These are phyloP conservation scores for Dendrostoma leiphaemia DNA, from an alignment of 2,329 filamentous ascomycete genomes.

Conservation along the genomic window DNA sequence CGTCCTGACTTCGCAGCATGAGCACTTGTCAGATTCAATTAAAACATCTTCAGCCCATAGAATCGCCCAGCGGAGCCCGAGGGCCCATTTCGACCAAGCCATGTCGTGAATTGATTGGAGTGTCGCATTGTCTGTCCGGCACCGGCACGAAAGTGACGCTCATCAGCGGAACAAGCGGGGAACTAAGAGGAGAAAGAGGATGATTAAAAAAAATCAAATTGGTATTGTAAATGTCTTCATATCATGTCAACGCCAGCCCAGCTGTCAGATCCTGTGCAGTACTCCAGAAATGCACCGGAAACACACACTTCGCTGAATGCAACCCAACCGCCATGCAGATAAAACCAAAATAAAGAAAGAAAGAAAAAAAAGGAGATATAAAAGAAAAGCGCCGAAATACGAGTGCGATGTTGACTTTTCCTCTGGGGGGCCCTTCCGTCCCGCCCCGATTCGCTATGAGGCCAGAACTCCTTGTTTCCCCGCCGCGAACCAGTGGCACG, in stretches of 20 bases:
- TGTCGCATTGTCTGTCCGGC: too few relatives aligned
- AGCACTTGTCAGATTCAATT: background rate
- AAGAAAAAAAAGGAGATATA: background rate
- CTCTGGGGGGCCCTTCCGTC: background rate
- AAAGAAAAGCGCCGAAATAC: background rate
- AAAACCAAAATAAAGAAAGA: background rate
- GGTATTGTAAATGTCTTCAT: background rate
- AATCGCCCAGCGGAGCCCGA: too few relatives aligned
- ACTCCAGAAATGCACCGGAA: too few relatives aligned
- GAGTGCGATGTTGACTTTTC: too few relatives aligned
- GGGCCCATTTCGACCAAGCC: too few relatives aligned
- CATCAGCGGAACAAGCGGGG: too few relatives aligned
- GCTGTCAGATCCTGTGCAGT: background rate
- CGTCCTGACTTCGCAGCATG: background rate
- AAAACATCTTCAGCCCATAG: background rate
- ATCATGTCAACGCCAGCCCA: background rate
- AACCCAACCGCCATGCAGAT: slow-evolving; percentile 2
- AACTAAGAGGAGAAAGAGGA: too few relatives aligned
- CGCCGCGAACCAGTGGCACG: background rate
- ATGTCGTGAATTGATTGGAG: background rate
- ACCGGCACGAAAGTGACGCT: too few relatives aligned
- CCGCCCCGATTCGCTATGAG: too few relatives aligned
- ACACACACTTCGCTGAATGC: slow-evolving; percentile 1
- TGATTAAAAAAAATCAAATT: too few relatives aligned
- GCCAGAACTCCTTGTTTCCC: too few relatives aligned